phyloP scores from a whole-genome alignment of 768 basidiomycete species.

The Boletus pseudopeckii region DNA sequence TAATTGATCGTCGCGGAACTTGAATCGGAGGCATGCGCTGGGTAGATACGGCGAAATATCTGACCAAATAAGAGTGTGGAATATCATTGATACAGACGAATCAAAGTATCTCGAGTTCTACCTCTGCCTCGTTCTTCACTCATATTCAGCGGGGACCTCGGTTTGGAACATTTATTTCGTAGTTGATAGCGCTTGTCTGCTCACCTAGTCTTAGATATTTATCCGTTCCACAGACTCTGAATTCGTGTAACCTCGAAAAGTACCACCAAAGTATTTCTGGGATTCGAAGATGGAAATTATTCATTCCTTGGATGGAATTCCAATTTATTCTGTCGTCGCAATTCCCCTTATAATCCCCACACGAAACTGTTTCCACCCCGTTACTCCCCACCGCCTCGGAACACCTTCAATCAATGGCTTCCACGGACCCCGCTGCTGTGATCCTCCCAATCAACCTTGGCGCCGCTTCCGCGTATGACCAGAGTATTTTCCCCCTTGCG shows the following conservation, averaged over 20 bases:
- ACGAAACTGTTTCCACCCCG: background rate
- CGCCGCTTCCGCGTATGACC: background rate
- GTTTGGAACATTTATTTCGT: too few species aligned
- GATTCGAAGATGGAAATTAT: background rate
- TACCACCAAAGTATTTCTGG: background rate
- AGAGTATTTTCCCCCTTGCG: background rate
- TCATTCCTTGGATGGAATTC: background rate
- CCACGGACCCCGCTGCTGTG: background rate
- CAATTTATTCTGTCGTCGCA: background rate
- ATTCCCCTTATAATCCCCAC: background rate
- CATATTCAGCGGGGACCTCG: background rate
- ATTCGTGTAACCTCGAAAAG: background rate
- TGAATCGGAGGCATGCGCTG: slow-evolving; percentile 6
- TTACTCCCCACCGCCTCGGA: background rate
- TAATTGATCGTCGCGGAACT: background rate
- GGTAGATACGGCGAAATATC: background rate
- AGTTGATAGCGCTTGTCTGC: background rate
- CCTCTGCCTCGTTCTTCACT: background rate
- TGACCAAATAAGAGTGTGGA: background rate
- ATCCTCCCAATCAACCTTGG: slow-evolving; percentile 4
- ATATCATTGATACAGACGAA: background rate
- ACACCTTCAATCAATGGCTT: background rate
- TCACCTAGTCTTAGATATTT: background rate
- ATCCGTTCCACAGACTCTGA: background rate
- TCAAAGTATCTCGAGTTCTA: background rate